Evolutionary conservation across 768 basidiomycete species (phyloP), one percentile per base, ranked within the genome.

Genomic region (Cystobasidium tubakii): DNA sequence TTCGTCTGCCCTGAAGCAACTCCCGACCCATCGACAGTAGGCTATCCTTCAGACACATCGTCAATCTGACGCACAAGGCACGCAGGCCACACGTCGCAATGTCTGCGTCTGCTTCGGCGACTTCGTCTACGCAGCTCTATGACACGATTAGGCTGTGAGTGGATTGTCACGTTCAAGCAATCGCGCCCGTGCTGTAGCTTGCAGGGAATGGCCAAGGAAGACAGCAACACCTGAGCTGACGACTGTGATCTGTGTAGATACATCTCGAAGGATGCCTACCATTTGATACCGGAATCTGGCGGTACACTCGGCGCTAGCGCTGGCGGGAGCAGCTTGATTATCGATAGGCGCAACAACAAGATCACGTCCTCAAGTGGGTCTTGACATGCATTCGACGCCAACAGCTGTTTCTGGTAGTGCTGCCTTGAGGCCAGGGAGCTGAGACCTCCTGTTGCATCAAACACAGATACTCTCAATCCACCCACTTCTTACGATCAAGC

Each of bases 291-390:
- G 3, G 76, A 77, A 25, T 62, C 65, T 3, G 76, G 73, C 65
- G 63, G 73, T 21, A 71, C 23, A 21, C 54, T 71, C 21, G 21
- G 15, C 21, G n/a, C 19, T 1, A 71, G n/a, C 10, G 69, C 54
- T 12, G 53, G 73, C 44, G 66, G 57, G 0, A 43, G 83, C 77
- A 81, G 80, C 21, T 75, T 84, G 62, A 77, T 79, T 50, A 79
- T 84, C 25, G 80, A 82, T 54, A 73, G 84, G 4, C 76, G 77
- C 36, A 80, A 81, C 0, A 81, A 81, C 13, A 54, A 79, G 34
- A 81, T 84, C 77, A 73, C 79, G 27, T 64, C 84, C 70, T 80
- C 81, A 67, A 77, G 84, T 84, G 66, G 66, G 83, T 76, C 19
- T 15, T 10, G 27, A 19, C 21, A 64, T 73, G 39, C 17, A 60